Conservation (phyloP, 495 filamentous ascomycete genomes). For the Rostrohypoxylon terebratum region DNA sequence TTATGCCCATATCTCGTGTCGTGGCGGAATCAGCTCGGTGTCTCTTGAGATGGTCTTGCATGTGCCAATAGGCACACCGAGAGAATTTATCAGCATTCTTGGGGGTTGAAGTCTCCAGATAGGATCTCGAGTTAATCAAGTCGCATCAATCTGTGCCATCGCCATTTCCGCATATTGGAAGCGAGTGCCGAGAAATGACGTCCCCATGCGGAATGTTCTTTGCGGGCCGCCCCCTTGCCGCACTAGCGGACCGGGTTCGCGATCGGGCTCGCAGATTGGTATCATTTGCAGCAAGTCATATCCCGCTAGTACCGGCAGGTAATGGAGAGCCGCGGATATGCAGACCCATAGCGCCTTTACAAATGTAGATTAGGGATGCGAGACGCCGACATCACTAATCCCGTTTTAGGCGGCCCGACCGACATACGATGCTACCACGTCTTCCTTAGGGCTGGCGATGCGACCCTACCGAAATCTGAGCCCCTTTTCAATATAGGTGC, state of each 20-base stretch:
- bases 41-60: conserved; percentile 7
- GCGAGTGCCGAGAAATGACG: conserved; percentile 23
- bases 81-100: conserved; percentile 1
- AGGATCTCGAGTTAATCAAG: conserved; percentile 31
- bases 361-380: conserved; percentile 34
- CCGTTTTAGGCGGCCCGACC: conserved; percentile 23
- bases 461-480: conserved; percentile 23
- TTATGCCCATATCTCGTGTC: conserved; percentile 13
- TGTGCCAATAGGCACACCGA: conserved; percentile 18
- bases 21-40: not conserved
- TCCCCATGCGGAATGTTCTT: conserved; percentile 26
- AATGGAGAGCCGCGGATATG: not conserved
- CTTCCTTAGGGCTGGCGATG: conserved; percentile 42
- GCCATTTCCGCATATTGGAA: conserved; percentile 22
- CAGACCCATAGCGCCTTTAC: conserved; percentile 26
- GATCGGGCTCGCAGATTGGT: conserved; percentile 24
- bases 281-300: conserved; percentile 6
- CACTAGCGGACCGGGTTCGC: conserved; percentile 9
- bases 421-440: conserved; percentile 22
- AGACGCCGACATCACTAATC: conserved; percentile 19
- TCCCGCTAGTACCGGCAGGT: conserved; percentile 2
- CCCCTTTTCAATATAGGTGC: conserved; percentile 26
- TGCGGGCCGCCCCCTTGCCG: conserved; percentile 23
- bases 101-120: conserved; percentile 27
- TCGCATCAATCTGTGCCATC: conserved; percentile 33